A percentile compares a stretch with the other conserved stretches of the same genome.
These are phyloP conservation scores for Benincasa hispida DNA, from an alignment of 306 rosid species.

Conservation along the genomic window DNA sequence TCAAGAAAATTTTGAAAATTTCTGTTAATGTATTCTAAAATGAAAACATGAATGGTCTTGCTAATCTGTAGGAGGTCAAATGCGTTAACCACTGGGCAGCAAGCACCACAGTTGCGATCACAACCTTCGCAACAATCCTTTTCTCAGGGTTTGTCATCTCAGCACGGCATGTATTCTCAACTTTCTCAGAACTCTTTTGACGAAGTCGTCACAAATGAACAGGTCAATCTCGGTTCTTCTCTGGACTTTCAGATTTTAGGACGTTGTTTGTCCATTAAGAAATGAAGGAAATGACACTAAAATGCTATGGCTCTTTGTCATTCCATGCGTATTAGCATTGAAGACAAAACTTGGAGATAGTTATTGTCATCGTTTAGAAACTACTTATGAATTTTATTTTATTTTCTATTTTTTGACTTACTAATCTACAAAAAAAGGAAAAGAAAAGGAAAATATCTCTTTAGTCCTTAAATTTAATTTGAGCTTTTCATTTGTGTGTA, in stretches of 20 bases:
- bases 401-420: too few relatives aligned
- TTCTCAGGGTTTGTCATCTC: constrained; percentile 82
- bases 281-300: neutral
- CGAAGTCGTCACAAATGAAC: constrained; percentile 57
- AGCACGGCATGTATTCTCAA: constrained; percentile 64
- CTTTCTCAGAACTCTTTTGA: constrained; percentile 71
- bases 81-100: constrained; percentile 40
- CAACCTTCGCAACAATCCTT: constrained; percentile 80
- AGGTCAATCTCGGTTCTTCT: constrained; percentile 35
- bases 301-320: neutral
- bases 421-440: too few relatives aligned
- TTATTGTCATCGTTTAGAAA: too few relatives aligned
- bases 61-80: constrained; percentile 38
- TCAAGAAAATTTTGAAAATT: neutral
- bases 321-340: neutral
- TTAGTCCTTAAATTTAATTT: too few relatives aligned
- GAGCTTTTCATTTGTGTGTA: too few relatives aligned
- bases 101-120: constrained; percentile 67
- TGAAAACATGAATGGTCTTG: neutral
- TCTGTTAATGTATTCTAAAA: neutral
- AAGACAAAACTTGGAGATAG: too few relatives aligned
- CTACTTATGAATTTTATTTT: too few relatives aligned
- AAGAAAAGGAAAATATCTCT: too few relatives aligned
- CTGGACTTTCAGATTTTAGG: neutral
- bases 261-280: neutral